These are phyloP conservation scores for Annulohypoxylon bovei DNA, from an alignment of 495 filamentous ascomycete species.

Conservation along the genomic window DNA sequence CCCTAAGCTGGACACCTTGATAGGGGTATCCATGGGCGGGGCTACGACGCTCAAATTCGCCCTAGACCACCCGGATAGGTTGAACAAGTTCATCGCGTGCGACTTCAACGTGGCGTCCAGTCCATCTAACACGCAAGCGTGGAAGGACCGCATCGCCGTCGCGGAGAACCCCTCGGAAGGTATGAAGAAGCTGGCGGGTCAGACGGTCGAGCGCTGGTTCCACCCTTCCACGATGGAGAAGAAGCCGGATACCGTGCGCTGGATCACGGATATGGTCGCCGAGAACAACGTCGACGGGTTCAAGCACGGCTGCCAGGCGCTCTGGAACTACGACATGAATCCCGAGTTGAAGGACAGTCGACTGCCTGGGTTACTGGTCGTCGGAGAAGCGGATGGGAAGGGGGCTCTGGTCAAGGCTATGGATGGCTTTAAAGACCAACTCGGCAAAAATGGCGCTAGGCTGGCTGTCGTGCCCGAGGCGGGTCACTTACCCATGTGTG, in stretches of 20 bases:
- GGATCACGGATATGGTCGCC: slow-evolving; percentile 64
- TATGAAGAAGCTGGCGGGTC: slow-evolving; percentile 67
- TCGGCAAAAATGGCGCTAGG: slow-evolving; percentile 63
- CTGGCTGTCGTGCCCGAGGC: slow-evolving; percentile 70
- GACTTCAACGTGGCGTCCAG: slow-evolving; percentile 78
- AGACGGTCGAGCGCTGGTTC: slow-evolving; percentile 81
- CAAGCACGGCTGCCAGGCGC: slow-evolving; percentile 71
- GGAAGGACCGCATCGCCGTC: slow-evolving; percentile 78
- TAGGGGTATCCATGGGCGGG: slow-evolving; percentile 82
- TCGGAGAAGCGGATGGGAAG: slow-evolving; percentile 70
- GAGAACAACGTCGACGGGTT: slow-evolving; percentile 76
- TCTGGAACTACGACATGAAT: slow-evolving; percentile 79
- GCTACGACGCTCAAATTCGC: slow-evolving; percentile 77
- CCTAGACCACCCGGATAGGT: slow-evolving; percentile 67
- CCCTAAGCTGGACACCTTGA: slow-evolving; percentile 65
- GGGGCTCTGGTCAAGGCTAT: slow-evolving; percentile 80
- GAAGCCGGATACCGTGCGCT: slow-evolving; percentile 62
- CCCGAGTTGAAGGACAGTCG: slow-evolving; percentile 65
- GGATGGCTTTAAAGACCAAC: slow-evolving; percentile 70
- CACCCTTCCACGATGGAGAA: slow-evolving; percentile 64
- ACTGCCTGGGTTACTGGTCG: slow-evolving; percentile 72
- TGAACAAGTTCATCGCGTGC: slow-evolving; percentile 74
- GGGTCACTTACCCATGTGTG: slow-evolving; percentile 85
- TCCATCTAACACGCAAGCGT: slow-evolving; percentile 75
- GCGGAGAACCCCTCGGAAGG: slow-evolving; percentile 64